These are phyloP conservation scores for Pharus latifolius DNA, from an alignment of 176 grass and related monocot genomes.

Conservation along the genomic window DNA sequence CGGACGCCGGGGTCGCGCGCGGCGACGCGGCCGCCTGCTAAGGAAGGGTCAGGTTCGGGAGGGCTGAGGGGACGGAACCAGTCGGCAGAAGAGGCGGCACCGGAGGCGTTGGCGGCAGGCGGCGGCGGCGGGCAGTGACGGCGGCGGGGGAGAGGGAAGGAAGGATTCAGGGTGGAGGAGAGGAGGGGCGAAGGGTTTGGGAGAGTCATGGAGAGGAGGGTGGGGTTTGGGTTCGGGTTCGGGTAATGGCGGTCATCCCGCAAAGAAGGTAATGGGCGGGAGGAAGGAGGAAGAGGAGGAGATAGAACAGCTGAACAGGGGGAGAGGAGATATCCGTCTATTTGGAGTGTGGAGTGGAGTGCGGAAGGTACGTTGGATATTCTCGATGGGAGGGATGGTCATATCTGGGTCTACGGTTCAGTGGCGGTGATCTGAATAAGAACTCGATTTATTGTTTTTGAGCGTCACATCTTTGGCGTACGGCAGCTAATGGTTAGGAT, in stretches of 20 bases:
- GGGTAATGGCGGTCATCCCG: slow-evolving; percentile 22
- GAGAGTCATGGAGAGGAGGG: slow-evolving; percentile 27
- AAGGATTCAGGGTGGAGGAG: slow-evolving; percentile 6
- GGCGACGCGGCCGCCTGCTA: slow-evolving; percentile 31
- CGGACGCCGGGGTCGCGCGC: slow-evolving; percentile 68
- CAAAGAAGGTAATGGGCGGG: too few species aligned
- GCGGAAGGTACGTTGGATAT: too few species aligned
- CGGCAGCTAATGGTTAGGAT: too few species aligned
- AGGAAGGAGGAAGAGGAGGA: too few species aligned
- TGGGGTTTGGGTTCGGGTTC: slow-evolving; percentile 1
- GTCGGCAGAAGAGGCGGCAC: slow-evolving; percentile 34
- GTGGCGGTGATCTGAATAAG: too few species aligned
- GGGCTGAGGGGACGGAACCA: slow-evolving; percentile 54
- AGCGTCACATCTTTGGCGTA: too few species aligned
- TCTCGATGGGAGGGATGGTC: too few species aligned
- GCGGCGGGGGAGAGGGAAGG: background rate
- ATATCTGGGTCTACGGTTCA: too few species aligned
- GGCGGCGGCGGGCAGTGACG: background rate
- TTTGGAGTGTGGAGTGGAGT: too few species aligned
- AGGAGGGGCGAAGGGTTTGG: slow-evolving; percentile 18
- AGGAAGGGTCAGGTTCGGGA: slow-evolving; percentile 3
- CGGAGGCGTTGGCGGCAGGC: slow-evolving; percentile 52
- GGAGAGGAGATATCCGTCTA: too few species aligned
- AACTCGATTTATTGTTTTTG: too few species aligned
- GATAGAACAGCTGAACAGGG: too few species aligned